phyloP scores from a whole-genome alignment of 1,284 basidiomycete species.

The Singerocomus inundabilis region DNA sequence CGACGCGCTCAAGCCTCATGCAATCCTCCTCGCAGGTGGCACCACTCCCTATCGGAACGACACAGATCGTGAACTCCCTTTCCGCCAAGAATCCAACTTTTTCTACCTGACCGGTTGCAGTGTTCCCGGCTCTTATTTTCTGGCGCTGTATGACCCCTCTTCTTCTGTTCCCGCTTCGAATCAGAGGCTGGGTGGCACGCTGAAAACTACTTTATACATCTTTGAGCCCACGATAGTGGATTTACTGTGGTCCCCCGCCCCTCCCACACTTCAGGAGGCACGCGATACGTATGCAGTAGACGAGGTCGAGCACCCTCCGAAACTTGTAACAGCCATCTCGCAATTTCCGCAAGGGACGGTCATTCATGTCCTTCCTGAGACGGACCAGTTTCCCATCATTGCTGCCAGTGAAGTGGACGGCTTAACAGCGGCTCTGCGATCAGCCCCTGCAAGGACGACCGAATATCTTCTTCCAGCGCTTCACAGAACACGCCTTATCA shows the following conservation, averaged over 20 bases:
- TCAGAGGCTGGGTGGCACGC: background rate
- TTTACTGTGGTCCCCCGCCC: slow-evolving; percentile 85
- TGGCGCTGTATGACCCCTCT: slow-evolving; percentile 55
- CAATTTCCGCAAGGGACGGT: slow-evolving; percentile 57
- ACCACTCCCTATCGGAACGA: slow-evolving; percentile 73
- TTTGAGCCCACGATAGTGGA: slow-evolving; percentile 70
- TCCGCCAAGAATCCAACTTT: slow-evolving; percentile 85
- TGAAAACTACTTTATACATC: slow-evolving; percentile 66
- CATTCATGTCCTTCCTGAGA: slow-evolving; percentile 61
- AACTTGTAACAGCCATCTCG: slow-evolving; percentile 51
- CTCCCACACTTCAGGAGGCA: slow-evolving; percentile 66
- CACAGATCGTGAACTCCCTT: slow-evolving; percentile 83
- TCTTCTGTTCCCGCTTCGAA: background rate
- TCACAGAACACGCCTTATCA: slow-evolving; percentile 74
- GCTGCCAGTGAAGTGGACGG: slow-evolving; percentile 22
- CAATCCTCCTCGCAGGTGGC: slow-evolving; percentile 60
- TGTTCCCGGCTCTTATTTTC: slow-evolving; percentile 66
- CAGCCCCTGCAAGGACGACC: slow-evolving; percentile 28
- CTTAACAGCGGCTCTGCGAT: slow-evolving; percentile 40
- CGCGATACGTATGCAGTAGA: slow-evolving; percentile 56
- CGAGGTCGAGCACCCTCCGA: slow-evolving; percentile 47
- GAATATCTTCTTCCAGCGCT: slow-evolving; percentile 71
- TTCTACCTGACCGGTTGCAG: slow-evolving; percentile 81
- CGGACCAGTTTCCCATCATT: slow-evolving; percentile 55
- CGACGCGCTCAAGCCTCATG: slow-evolving; percentile 47